phyloP scores from a whole-genome alignment of 805 yeast genomes.

The Candida pini region DNA sequence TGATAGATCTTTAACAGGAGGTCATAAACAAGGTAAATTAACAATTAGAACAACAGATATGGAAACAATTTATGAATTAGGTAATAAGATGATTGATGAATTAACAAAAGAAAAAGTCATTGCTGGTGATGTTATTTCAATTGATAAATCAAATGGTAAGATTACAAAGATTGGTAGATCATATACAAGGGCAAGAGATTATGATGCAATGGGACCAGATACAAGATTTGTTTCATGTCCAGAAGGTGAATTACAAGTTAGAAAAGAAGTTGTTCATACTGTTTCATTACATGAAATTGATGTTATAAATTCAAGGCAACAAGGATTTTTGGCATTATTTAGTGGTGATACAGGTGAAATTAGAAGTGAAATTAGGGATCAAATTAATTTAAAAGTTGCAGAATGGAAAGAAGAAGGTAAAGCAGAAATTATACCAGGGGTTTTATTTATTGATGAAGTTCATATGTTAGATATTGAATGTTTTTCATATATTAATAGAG shows the following conservation, averaged over 20 bases:
- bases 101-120: conserved; percentile 90
- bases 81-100: conserved; percentile 63
- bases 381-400: conserved; percentile 61
- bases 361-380: conserved; percentile 77
- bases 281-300: conserved; percentile 95
- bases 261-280: conserved; percentile 96
- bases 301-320: conserved; percentile 92
- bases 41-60: conserved; percentile 85
- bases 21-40: conserved; percentile 72
- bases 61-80: conserved; percentile 74
- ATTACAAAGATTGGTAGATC: conserved; percentile 96
- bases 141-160: conserved; percentile 96
- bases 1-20: conserved; percentile 87
- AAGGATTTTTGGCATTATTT: conserved; percentile 46
- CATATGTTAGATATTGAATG: conserved; percentile 98
- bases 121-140: conserved; percentile 94
- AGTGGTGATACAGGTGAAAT: conserved; percentile 93
- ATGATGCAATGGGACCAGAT: conserved; percentile 97
- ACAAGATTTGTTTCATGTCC: conserved; percentile 85
- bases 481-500: conserved; percentile 89
- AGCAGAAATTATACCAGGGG: conserved; percentile 98
- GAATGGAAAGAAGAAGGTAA: conserved; percentile 97
- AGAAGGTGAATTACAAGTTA: conserved; percentile 97
- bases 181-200: conserved; percentile 98
- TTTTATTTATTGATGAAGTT: conserved; percentile 93